Evolutionary conservation across 257 asterid species (phyloP).

Genomic region (Lycium barbarum): DNA sequence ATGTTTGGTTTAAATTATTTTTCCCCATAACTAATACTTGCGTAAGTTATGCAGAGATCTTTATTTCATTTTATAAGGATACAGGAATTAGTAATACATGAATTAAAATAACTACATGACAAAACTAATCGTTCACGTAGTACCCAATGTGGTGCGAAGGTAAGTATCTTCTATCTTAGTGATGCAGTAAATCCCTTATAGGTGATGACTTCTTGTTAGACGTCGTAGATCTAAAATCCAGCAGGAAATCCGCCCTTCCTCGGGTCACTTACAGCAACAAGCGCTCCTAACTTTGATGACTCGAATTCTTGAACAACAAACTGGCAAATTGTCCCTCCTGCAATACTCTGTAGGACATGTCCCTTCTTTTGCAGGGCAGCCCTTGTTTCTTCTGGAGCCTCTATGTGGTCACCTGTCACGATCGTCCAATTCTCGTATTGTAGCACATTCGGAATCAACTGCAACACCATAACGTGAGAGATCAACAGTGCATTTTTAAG

Average conservation of each 20-base stretch:
- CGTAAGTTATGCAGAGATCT: too few relatives aligned
- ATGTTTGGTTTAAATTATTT: too few relatives aligned
- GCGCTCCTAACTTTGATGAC: conserved; percentile 37
- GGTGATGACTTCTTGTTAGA: neutral
- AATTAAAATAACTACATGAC: too few relatives aligned
- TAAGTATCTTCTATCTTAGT: too few relatives aligned
- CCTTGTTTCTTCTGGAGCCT: conserved; percentile 48
- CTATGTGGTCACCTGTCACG: conserved; percentile 63
- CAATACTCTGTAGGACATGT: conserved; percentile 52
- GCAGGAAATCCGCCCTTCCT: conserved; percentile 82
- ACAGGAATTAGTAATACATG: too few relatives aligned
- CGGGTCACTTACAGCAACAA: conserved; percentile 68
- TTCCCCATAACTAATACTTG: too few relatives aligned
- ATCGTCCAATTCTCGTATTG: conserved; percentile 75
- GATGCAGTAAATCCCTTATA: too few relatives aligned
- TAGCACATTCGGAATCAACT: conserved; percentile 64
- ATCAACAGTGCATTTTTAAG: too few relatives aligned
- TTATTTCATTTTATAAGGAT: too few relatives aligned
- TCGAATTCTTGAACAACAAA: conserved; percentile 54
- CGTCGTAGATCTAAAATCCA: conserved; percentile 40
- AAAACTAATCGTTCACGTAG: too few relatives aligned
- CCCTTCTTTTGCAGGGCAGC: conserved; percentile 52
- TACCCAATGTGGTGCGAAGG: too few relatives aligned
- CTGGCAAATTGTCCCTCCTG: conserved; percentile 68
- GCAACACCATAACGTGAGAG: conserved; percentile 28